Evolutionary conservation across 1,139 yeast species (phyloP).

Genomic region (Geotrichum siamense): DNA sequence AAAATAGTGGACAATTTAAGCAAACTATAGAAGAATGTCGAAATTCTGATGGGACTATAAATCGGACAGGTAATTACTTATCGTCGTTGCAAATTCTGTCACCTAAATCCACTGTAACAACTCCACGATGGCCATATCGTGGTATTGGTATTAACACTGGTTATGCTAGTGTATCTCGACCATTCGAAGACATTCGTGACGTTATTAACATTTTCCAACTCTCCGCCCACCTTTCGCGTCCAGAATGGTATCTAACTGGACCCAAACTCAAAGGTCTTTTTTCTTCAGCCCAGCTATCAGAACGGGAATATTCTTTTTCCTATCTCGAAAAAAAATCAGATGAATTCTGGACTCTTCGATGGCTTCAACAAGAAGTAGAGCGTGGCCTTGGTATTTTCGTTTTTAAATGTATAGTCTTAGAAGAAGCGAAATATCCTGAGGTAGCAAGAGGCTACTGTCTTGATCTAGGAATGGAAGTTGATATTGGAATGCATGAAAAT

Average conservation of each 20-base stretch:
- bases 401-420: conserved; percentile 26
- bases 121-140: conserved; percentile 18
- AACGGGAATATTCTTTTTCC: conserved; percentile 1
- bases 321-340: conserved; percentile 12
- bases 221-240: background rate
- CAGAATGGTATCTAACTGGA: background rate
- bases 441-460: conserved; percentile 27
- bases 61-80: conserved; percentile 12
- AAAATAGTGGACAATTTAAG: background rate
- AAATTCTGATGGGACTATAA: conserved; percentile 9
- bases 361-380: conserved; percentile 23
- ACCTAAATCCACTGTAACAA: background rate
- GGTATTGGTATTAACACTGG: conserved; percentile 24
- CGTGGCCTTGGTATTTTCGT: conserved; percentile 20
- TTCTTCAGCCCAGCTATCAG: background rate
- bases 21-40: conserved; percentile 4
- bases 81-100: conserved; percentile 8
- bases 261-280: background rate
- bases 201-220: conserved; percentile 22
- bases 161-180: conserved; percentile 24
- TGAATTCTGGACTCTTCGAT: conserved; percentile 20
- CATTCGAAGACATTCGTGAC: conserved; percentile 23
- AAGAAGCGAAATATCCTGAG: conserved; percentile 23
- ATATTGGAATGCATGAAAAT: conserved; percentile 17
- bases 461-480: conserved; percentile 27